Conservation (phyloP, 768 basidiomycete genomes). For the Russula lepida region DNA sequence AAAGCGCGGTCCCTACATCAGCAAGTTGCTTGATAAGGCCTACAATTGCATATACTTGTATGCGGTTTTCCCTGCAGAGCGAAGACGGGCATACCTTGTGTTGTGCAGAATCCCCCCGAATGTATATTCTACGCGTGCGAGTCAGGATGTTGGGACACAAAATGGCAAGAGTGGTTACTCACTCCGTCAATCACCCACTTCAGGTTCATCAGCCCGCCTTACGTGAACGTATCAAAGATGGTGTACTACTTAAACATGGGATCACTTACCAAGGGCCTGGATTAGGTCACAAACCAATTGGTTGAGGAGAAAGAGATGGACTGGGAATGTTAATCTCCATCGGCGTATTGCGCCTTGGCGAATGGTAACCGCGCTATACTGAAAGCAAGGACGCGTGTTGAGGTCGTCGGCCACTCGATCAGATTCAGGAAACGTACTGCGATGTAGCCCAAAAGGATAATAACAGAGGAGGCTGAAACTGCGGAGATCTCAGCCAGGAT, state of each 20-base stretch:
- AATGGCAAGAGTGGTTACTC: constrained; percentile 10
- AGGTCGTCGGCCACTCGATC: neutral
- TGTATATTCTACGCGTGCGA: neutral
- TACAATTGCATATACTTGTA: neutral
- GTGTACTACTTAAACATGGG: neutral
- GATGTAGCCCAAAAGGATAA: constrained; percentile 22
- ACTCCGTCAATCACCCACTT: constrained; percentile 31
- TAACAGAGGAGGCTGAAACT: constrained; percentile 23
- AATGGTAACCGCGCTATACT: constrained; percentile 22
- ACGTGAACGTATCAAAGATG: neutral
- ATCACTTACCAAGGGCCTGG: constrained; percentile 24
- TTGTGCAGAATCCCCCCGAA: constrained; percentile 6
- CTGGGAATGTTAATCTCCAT: constrained; percentile 22
- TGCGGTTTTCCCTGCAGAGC: neutral
- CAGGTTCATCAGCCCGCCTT: constrained; percentile 34
- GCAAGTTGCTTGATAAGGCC: constrained; percentile 17
- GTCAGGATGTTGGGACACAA: neutral
- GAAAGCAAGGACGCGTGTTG: neutral
- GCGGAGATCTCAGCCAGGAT: constrained; percentile 24
- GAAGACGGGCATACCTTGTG: constrained; percentile 9
- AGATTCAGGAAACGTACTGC: constrained; percentile 15
- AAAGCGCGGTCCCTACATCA: constrained; percentile 18
- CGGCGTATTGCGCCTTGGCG: constrained; percentile 13
- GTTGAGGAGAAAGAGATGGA: constrained; percentile 27
- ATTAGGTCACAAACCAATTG: constrained; percentile 26